Evolutionary conservation across 164 flowering plant genomes (phyloP), one percentile per base, ranked within the genome.

Genomic region (Aristolochia fimbriata): DNA sequence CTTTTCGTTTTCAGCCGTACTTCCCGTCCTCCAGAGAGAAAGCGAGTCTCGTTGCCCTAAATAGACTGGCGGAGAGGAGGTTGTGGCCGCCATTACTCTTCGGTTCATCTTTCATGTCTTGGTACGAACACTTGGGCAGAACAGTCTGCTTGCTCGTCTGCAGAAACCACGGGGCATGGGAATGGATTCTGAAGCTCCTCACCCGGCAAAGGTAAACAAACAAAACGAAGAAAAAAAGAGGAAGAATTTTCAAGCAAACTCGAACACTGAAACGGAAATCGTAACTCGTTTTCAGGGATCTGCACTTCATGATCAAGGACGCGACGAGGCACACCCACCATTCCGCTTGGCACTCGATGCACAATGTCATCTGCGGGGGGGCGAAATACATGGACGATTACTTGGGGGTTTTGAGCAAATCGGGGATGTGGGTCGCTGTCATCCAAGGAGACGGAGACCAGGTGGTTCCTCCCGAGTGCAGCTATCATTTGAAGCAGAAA

Each of bases 271-370:
- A 37, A 37, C 1, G 1, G 43, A 7, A 37, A 27, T 27, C 5
- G 5, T 27, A 27, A 27, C 30, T 37, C 12, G 8, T 21, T 23
- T 25, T 5, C 66, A 83, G 90, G 79, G 80, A 78, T 56, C 78
- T 84, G 8, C 62, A 65, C 31, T 77, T 78, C 68, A 31, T 49
- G 70, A 43, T 73, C 8, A 49, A 49, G 43, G 96, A 83, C 68
- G 52, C 86, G 58, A 74, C 82, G 0, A 77, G 73, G 61, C 92
- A 88, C 73, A 91, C 96, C 6, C 96, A 88, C 71, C 90, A 86
- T 64, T 86, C 96, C 23, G 96, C 94, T 30, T 91, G 97, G 97
- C 94, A 88, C 45, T 70, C 80, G 23, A 83, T 91, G 92, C 96
- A 91, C 54, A 91, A 91, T 63, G 87, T 91, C 66, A 72, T 91